Evolutionary conservation across 1,284 basidiomycete genomes (phyloP).

Genomic region (Cystobasidiaceae sp.): DNA sequence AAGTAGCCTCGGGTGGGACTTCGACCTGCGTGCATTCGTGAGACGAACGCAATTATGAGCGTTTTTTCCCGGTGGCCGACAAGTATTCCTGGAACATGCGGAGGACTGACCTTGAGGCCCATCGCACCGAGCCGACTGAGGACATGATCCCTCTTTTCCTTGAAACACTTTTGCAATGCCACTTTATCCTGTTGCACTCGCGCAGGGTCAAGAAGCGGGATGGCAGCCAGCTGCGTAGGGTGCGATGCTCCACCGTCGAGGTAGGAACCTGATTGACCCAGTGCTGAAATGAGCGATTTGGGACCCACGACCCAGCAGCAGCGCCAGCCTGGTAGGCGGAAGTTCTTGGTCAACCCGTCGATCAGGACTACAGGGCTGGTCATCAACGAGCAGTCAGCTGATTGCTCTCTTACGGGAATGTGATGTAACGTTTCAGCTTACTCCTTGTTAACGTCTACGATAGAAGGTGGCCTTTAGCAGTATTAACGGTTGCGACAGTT

Average conservation of each 20-base stretch:
- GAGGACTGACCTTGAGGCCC: conserved; percentile 66
- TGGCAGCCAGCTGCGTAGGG: conserved; percentile 69
- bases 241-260: conserved; percentile 43
- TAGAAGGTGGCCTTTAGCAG: not conserved
- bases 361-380: conserved; percentile 76
- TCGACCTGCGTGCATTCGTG: too few relatives aligned
- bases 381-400: too few relatives aligned
- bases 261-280: conserved; percentile 67
- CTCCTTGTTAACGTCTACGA: conserved; percentile 62
- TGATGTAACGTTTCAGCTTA: too few relatives aligned
- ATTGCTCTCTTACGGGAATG: too few relatives aligned
- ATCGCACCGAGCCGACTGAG: conserved; percentile 71
- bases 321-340: conserved; percentile 64
- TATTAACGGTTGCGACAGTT: not conserved
- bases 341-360: conserved; percentile 85
- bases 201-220: conserved; percentile 65
- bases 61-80: too few relatives aligned
- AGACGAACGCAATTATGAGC: too few relatives aligned
- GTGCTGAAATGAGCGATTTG: conserved; percentile 75
- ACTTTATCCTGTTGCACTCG: conserved; percentile 66
- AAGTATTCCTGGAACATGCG: too few relatives aligned
- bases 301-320: conserved; percentile 95
- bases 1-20: conserved; percentile 65
- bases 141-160: conserved; percentile 82
- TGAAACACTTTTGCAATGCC: conserved; percentile 62